Base-by-base conservation (phyloP, 495 filamentous ascomycete genomes). In the Penicillium pulvis region DNA sequence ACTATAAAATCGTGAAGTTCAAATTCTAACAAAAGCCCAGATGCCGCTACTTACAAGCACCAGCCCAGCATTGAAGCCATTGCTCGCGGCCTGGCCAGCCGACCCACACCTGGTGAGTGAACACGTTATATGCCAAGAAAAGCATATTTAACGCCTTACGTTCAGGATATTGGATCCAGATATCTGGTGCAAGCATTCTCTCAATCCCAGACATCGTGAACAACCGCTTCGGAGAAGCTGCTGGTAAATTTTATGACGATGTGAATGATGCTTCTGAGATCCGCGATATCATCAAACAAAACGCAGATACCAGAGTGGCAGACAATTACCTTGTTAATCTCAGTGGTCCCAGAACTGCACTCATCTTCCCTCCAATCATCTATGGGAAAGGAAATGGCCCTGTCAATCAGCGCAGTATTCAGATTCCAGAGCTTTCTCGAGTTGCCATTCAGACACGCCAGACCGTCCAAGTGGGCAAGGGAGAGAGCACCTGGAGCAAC, bases 351-450 rank as follows among this genome's bases (percentile, higher is more conserved):
- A 82, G 79, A 59, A 86, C 85, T 1, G 85, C 89, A 4, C 82
- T 92, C 58, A 75, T 92, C 11, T 87, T 81, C 51, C 88, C 89
- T 5, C 87, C 88, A 0, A 83, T 82, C 10, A 92, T 92, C 67
- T 91, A 90, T 63, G 89, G 88, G 4, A 45, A 59, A 46, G 89
- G 88, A n/a, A 77, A 84, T 35, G 88, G 89, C 0, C 77, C 85
- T 0, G 79, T 76, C 45, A 92, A 90, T 56, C 72, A 79, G 65
- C 71, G 81, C 55, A 87, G 83, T 58, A 75, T 80, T 53, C 87
- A 92, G 64, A 74, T 88, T 1, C 83, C 84, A 17, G 67, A 73
- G 35, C 68, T 92, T 19, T 73, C 79, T 10, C 62, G 75, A n/a
- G 64, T 64, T 20, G 81, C 80, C 10, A 70, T 91, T 4, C 54